A percentile compares a stretch with the other conserved stretches of the same genome.
phyloP scores from a whole-genome alignment of 2,329 filamentous ascomycete species.

The Fusarium ramigenum region DNA sequence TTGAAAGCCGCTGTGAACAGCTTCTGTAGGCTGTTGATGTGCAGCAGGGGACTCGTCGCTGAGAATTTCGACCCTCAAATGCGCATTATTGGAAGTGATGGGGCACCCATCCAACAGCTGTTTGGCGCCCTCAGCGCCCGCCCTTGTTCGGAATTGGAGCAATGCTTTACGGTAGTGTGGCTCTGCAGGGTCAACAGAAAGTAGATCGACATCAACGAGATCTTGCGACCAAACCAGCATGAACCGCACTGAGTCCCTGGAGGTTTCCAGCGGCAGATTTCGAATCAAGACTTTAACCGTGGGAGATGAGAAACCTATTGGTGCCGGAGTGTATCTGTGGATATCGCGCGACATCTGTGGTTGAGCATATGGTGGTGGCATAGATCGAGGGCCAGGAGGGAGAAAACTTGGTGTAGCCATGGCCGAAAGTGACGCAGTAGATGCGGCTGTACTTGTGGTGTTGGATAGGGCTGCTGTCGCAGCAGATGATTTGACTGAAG shows the following conservation, averaged over 20 bases:
- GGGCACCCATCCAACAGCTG: constrained; percentile 66
- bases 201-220: constrained; percentile 60
- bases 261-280: constrained; percentile 62
- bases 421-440: constrained; percentile 26
- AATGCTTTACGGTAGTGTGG: constrained; percentile 61
- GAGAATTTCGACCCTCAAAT: constrained; percentile 62
- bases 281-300: constrained; percentile 60
- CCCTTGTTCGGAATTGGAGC: constrained; percentile 61
- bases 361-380: constrained; percentile 49
- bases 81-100: constrained; percentile 51
- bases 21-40: constrained; percentile 41
- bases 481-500: constrained; percentile 21
- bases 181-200: constrained; percentile 61
- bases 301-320: constrained; percentile 49
- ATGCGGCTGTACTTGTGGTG: background rate
- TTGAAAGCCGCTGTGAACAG: constrained; percentile 69
- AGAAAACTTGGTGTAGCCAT: constrained; percentile 59
- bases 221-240: constrained; percentile 70
- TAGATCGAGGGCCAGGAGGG: constrained; percentile 49
- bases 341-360: constrained; percentile 51
- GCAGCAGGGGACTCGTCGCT: constrained; percentile 48
- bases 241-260: constrained; percentile 62
- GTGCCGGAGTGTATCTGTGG: constrained; percentile 52
- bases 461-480: constrained; percentile 2
- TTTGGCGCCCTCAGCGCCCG: constrained; percentile 66